Base-by-base conservation (phyloP, 1,284 basidiomycete genomes). In the Singerocomus inundabilis region DNA sequence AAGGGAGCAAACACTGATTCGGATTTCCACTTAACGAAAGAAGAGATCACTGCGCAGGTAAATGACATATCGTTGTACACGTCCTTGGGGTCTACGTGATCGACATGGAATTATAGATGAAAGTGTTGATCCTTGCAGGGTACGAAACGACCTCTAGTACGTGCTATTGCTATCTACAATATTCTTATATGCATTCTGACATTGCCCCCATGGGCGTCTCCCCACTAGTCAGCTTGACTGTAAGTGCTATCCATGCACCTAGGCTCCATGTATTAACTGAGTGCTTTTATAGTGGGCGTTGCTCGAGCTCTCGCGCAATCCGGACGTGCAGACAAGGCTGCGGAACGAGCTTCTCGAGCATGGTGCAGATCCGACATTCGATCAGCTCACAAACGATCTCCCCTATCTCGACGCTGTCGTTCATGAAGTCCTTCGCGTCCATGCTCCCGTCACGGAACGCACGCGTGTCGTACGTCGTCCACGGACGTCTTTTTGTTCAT, bases 21-120 rank as follows among this genome's bases (percentile, higher is more conserved):
- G 0, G 69, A 71, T 18, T 61, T 79, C 44, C 71, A 70, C 41
- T 73, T 91, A 74, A 74, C 80, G 6, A 74, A 80, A 43, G 81
- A 82, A 29, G 88, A 93, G 62, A 79, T 91, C 15, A 57, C 84
- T 44, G 80, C 85, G 3, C 81, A 84, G 71, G 70, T 70, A 38
- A 43, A 43, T 4, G 5, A n/a, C 13, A 36, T 18, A 21, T 34
- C 13, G 21, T 3, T 16, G 35, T 26, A 8, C 3, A 7, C 4
- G 2, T 7, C 15, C n/a, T 5, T 5, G 15, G 1, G 7, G 21
- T 30, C 35, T 26, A 33, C 33, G 31, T 5, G 25, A 4, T 21
- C 36, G 1, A 29, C 11, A 29, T 29, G 16, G 21, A 21, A 2
- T 44, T 18, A 6, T 33, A 69, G 67, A 70, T 74, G 70, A 73